Evolutionary conservation across 2,329 filamentous ascomycete species (phyloP).

Genomic region (Cryphonectria naterciae): DNA sequence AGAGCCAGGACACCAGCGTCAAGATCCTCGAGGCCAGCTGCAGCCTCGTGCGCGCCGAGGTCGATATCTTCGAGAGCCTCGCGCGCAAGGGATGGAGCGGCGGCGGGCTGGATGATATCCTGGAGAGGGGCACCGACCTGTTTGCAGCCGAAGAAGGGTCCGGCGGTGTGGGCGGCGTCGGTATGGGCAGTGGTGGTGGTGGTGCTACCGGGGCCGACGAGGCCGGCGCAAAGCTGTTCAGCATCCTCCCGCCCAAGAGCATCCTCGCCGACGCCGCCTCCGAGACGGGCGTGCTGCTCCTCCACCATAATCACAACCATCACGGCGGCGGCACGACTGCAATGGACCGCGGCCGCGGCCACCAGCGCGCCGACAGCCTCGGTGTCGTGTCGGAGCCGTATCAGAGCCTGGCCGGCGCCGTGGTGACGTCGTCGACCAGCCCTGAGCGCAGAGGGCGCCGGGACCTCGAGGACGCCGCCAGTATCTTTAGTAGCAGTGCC

Average conservation of each 20-base stretch:
- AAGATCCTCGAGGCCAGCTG: conserved; percentile 68
- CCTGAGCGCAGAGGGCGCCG: conserved; percentile 30
- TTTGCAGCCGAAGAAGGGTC: conserved; percentile 46
- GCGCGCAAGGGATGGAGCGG: conserved; percentile 71
- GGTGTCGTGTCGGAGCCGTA: conserved; percentile 57
- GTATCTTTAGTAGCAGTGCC: conserved; percentile 23
- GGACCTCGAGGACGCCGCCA: conserved; percentile 53
- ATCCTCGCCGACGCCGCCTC: conserved; percentile 60
- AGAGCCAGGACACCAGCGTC: conserved; percentile 67
- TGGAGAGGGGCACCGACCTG: conserved; percentile 66
- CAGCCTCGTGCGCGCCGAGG: conserved; percentile 68
- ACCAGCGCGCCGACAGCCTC: conserved; percentile 59
- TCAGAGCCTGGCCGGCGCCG: conserved; percentile 59
- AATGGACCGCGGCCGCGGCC: conserved; percentile 31
- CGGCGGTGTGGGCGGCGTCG: conserved; percentile 37
- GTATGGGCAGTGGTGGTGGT: conserved; percentile 37
- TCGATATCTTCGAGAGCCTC: conserved; percentile 70
- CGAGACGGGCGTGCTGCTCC: conserved; percentile 38
- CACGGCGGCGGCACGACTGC: conserved; percentile 17
- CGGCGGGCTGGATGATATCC: conserved; percentile 66
- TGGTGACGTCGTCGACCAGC: conserved; percentile 37
- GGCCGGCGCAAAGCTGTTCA: conserved; percentile 61
- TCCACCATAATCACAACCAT: neutral
- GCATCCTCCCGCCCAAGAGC: conserved; percentile 66
- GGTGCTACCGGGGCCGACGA: conserved; percentile 38